Evolutionary conservation across 2,329 filamentous ascomycete species (phyloP).

Genomic region (Ascochyta viciae-villosae): DNA sequence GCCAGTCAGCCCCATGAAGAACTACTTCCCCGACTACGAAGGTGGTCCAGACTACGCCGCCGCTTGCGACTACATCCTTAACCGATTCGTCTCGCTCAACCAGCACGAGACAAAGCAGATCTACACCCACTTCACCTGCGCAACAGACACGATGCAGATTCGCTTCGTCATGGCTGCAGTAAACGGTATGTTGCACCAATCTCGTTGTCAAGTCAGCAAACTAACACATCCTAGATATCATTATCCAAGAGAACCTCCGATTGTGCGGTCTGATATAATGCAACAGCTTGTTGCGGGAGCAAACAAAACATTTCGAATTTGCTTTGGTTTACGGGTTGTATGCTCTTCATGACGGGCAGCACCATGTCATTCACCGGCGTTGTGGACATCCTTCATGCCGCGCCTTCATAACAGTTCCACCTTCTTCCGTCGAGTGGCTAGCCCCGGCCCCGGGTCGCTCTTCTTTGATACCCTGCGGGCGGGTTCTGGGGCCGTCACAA

Average conservation of each 20-base stretch:
- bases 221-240: slow-evolving; percentile 79
- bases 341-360: slow-evolving; percentile 43
- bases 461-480: slow-evolving; percentile 47
- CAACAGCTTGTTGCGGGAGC: slow-evolving; percentile 26
- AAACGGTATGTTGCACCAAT: slow-evolving; percentile 73
- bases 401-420: slow-evolving; percentile 28
- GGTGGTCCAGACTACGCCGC: slow-evolving; percentile 90
- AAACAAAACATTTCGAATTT: slow-evolving; percentile 37
- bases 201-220: neutral
- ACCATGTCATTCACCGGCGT: slow-evolving; percentile 47
- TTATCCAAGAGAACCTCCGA: slow-evolving; percentile 99
- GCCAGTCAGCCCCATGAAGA: slow-evolving; percentile 75
- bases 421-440: slow-evolving; percentile 41
- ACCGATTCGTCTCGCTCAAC: slow-evolving; percentile 97
- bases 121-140: slow-evolving; percentile 99
- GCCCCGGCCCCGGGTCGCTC: slow-evolving; percentile 39
- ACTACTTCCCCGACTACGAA: slow-evolving; percentile 81
- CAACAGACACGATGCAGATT: slow-evolving; percentile 98
- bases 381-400: slow-evolving; percentile 44
- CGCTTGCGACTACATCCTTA: slow-evolving; percentile 98
- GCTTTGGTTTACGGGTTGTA: slow-evolving; percentile 47
- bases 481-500: slow-evolving; percentile 32
- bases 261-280: slow-evolving; percentile 93
- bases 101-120: slow-evolving; percentile 99
- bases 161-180: slow-evolving; percentile 99